Conservation (phyloP, 345 rosid species). For the Dipteronia dyeriana region DNA sequence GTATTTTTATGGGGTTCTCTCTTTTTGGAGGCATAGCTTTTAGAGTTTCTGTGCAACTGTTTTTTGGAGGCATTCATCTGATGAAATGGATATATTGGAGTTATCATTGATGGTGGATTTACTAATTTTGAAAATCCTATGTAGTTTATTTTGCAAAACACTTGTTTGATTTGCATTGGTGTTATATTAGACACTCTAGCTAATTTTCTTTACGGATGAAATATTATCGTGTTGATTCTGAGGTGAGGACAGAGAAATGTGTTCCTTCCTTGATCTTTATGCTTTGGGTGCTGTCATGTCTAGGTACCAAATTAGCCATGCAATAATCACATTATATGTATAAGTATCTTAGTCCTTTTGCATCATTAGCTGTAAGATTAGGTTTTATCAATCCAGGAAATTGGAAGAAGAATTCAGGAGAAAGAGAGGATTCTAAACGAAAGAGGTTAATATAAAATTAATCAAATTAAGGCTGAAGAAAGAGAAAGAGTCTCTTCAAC, state of each 20-base stretch:
- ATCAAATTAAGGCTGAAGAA: background rate
- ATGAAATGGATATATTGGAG: background rate
- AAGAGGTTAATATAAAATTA: background rate
- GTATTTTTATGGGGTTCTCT: background rate
- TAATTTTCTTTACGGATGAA: background rate
- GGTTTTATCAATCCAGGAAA: background rate
- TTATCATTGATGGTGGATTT: background rate
- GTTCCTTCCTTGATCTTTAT: background rate
- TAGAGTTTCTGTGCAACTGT: background rate
- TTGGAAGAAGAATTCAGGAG: background rate
- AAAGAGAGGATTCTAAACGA: background rate
- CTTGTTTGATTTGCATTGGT: conserved; percentile 7
- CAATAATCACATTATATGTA: too few relatives aligned
- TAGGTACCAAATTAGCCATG: background rate
- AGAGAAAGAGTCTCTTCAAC: background rate
- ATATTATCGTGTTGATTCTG: background rate
- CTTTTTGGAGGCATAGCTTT: background rate
- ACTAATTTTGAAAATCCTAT: background rate
- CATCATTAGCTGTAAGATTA: background rate
- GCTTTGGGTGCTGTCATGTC: background rate
- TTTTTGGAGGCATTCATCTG: background rate
- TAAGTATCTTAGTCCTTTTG: background rate
- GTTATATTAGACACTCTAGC: background rate
- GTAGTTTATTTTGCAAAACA: background rate
- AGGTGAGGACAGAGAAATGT: background rate